Evolutionary conservation across 192 early-diverging fungal genomes (phyloP), one percentile per base, ranked within the genome.

Genomic region (Linnemannia elongata): DNA sequence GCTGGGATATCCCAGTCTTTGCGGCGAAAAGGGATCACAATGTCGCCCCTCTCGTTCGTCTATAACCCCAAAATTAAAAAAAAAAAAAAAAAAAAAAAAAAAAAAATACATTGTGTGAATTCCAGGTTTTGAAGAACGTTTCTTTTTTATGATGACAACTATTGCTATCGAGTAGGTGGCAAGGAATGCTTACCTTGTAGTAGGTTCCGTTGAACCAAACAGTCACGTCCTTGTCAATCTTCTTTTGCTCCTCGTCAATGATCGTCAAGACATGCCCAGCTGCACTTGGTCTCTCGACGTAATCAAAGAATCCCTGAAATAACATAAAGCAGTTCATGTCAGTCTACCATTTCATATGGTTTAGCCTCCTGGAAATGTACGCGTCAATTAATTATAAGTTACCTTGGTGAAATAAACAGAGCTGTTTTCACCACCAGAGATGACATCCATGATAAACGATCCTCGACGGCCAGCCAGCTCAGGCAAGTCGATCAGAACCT

Each of bases 391-490:
- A 41, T 18, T 22, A 76, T 76, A 24, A 72, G n/a, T 10, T 52
- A 89, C 90, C 88, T 90, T 90, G 76, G 88, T 87, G 36, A 92
- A 76, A 38, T 89, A 82, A 5, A 81, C 85, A 36, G 82, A 72
- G 55, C 88, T 87, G 57, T 88, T 90, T 54, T 89, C 75, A 20
- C 83, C 74, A 49, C 87, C 88, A 38, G 89, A 77, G 17, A 92
- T 83, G 10, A 92, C 81, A 72, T 92, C 91, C 75, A 92, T 79
- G 1, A 92, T 80, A 87, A 90, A 92, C 13, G 83, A 77, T 9
- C 91, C 91, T 20, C 91, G 79, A 24, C 90, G 85, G 27, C 75
- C 66, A n/a, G 87, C 79, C 15, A 88, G 36, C 42, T 90, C 90
- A 10, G 82, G 77, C 6, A 87, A 73, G 30, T 89, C 63, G 5